Conservation (phyloP, 305 asterid genomes). For the Fraxinus angustifolia region DNA sequence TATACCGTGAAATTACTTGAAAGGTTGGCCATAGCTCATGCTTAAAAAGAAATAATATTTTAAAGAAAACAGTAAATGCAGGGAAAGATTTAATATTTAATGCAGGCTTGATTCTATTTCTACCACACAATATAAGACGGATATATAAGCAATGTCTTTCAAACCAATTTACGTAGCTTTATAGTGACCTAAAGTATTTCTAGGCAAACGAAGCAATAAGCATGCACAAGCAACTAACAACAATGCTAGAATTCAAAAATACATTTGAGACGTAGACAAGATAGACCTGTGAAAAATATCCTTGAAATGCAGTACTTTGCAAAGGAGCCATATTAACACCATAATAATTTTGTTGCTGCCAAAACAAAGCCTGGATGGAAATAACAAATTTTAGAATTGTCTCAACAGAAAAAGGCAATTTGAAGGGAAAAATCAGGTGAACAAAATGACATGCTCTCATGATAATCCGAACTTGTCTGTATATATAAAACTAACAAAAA, state of each 20-base stretch:
- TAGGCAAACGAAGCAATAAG: background rate
- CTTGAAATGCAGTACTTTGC: conserved; percentile 87
- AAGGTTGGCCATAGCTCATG: background rate
- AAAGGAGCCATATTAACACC: conserved; percentile 88
- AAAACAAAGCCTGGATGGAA: conserved; percentile 77
- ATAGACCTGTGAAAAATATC: conserved; percentile 94
- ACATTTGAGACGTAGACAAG: background rate
- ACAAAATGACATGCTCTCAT: background rate
- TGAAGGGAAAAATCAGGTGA: background rate
- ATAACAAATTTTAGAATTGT: conserved; percentile 17
- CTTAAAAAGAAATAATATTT: background rate
- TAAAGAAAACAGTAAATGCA: background rate
- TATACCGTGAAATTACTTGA: background rate
- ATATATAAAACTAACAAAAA: background rate
- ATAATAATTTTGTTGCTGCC: conserved; percentile 97
- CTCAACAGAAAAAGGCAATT: conserved; percentile 4
- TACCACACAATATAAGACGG: background rate
- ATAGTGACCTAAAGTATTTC: background rate
- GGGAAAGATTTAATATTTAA: background rate
- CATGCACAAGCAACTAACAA: background rate
- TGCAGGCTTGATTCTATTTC: background rate
- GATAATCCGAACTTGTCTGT: conserved; percentile 1
- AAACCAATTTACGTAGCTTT: background rate
- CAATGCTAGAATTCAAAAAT: background rate
- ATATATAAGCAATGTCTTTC: background rate